Evolutionary conservation across 306 rosid species (phyloP), one percentile per base, ranked within the genome.

Genomic region (Aeschynomene evenia): DNA sequence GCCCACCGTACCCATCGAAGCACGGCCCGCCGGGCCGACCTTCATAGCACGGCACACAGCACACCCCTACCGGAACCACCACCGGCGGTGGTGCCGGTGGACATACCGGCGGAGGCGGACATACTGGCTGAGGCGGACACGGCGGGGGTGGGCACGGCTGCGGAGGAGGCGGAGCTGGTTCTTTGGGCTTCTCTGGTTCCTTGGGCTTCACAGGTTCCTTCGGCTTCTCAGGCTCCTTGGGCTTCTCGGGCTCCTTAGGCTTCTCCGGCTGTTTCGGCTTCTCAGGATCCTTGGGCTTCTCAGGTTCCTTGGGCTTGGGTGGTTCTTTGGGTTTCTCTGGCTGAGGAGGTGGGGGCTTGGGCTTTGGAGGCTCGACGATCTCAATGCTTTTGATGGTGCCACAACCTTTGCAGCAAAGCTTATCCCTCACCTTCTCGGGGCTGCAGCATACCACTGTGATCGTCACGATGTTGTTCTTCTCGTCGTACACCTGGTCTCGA

Each of bases 391-490:
- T 88, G 63, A 93, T 80, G 24, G 10, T 8, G 1, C 86, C 77
- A 0, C 96, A 54, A 0, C 83, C 92, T 74, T 88, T 88, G 79
- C 74, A 66, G 23, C 89, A 80, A 36, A 90, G 61, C 71, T 83
- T 81, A 28, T 85, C 86, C 59, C 86, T 82, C 1, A 93, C 22
- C 80, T 77, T 93, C 60, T 90, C 97, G 0, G 97, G 98, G 50
- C n/a, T 67, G 39, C 96, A 90, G 43, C 96, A 93, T 1, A 86
- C 89, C 33, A 93, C 98, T 62, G 56, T 82, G 84, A 90, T 84
- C 0, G 68, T 49, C 34, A 93, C 97, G 0, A 28, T n/a, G 78
- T 85, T 80, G 2, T 84, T 21, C 86, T 90, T 86, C 77, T 88
- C 90, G 16, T 90, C 86, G 68, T 77, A 93, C 19, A 33, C 56